phyloP scores from a whole-genome alignment of 768 basidiomycete genomes.

The Leccinum incarnatum region DNA sequence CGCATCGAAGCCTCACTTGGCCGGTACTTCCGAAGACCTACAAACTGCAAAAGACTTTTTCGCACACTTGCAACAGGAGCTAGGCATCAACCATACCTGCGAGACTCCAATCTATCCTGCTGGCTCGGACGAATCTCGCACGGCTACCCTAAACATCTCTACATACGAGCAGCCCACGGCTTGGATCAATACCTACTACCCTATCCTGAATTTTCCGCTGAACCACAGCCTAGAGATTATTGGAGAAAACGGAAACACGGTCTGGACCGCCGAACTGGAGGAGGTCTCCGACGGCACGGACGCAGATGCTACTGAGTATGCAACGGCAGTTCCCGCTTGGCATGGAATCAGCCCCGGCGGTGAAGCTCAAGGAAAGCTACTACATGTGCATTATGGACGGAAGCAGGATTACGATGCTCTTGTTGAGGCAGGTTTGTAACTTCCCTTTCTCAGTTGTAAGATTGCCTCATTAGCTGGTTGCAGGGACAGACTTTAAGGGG shows the following conservation, averaged over 20 bases:
- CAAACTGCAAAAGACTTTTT: slow-evolving; percentile 57
- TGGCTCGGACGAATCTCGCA: slow-evolving; percentile 51
- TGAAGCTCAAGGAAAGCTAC: slow-evolving; percentile 55
- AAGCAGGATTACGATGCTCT: slow-evolving; percentile 65
- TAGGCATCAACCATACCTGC: slow-evolving; percentile 36
- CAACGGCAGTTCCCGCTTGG: slow-evolving; percentile 60
- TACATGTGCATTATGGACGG: slow-evolving; percentile 58
- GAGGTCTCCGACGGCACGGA: slow-evolving; percentile 69
- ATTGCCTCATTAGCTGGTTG: slow-evolving; percentile 1
- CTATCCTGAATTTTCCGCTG: slow-evolving; percentile 67
- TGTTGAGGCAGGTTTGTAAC: slow-evolving; percentile 40
- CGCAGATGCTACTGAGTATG: slow-evolving; percentile 55
- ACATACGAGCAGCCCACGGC: slow-evolving; percentile 41
- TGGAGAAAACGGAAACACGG: slow-evolving; percentile 44
- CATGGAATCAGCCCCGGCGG: slow-evolving; percentile 71
- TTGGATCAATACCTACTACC: slow-evolving; percentile 75
- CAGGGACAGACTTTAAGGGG: slow-evolving; percentile 67
- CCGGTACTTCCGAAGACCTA: slow-evolving; percentile 55
- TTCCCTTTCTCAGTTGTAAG: not conserved
- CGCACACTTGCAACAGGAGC: slow-evolving; percentile 46
- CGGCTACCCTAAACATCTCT: slow-evolving; percentile 50
- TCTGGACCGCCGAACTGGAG: slow-evolving; percentile 61
- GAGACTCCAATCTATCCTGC: slow-evolving; percentile 51
- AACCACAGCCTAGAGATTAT: slow-evolving; percentile 54
- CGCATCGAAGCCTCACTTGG: slow-evolving; percentile 56